phyloP scores from a whole-genome alignment of 1,139 yeast species.

The Nakaseomyces nivariensis region DNA sequence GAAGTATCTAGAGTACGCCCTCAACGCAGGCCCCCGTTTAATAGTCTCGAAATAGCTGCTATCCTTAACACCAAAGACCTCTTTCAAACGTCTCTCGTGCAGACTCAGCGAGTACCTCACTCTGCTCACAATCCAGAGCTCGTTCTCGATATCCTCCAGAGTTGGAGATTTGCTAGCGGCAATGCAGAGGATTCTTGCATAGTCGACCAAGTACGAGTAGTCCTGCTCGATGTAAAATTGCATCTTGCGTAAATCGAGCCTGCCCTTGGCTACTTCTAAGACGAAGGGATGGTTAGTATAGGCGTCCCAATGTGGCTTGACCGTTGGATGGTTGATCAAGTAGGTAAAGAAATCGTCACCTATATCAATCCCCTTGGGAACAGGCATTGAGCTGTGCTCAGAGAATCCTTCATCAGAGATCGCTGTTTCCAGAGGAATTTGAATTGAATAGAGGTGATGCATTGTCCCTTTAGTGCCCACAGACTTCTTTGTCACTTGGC shows the following conservation, averaged over 20 bases:
- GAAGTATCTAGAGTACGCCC: conserved; percentile 51
- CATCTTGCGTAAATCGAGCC: conserved; percentile 43
- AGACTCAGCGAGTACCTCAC: no score
- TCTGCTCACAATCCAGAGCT: conserved; percentile 39
- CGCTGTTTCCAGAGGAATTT: no score
- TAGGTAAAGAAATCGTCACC: conserved; percentile 40
- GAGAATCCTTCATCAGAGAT: no score
- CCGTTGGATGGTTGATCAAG: conserved; percentile 46
- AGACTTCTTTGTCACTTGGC: no score
- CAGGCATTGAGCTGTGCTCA: no score
- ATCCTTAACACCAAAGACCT: no score
- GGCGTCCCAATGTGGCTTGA: conserved; percentile 44
- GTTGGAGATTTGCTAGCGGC: conserved; percentile 57
- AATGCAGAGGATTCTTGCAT: conserved; percentile 57
- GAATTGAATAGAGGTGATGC: no score
- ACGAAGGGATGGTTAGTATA: conserved; percentile 63
- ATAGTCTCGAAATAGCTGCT: conserved; percentile 17
- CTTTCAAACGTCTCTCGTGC: no score
- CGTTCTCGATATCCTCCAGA: conserved; percentile 41
- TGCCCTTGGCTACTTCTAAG: conserved; percentile 40
- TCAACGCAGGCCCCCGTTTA: conserved; percentile 46
- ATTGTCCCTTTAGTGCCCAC: no score
- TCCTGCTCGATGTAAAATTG: conserved; percentile 60
- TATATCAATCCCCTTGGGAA: neutral
- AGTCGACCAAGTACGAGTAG: conserved; percentile 56